Evolutionary conservation across 2,329 filamentous ascomycete genomes (phyloP).

Genomic region (Fusarium begoniae): DNA sequence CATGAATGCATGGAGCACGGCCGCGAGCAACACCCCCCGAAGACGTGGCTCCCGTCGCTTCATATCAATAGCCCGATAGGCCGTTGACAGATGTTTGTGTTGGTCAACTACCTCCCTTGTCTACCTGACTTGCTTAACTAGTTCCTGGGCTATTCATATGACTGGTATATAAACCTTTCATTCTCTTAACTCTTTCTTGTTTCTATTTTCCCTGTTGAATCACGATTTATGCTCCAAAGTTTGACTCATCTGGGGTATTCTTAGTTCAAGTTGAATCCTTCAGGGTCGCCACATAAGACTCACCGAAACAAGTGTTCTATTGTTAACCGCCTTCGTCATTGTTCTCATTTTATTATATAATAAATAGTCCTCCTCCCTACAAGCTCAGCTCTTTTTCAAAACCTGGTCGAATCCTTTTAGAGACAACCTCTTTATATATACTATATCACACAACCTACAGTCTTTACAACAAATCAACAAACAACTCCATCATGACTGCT

Average conservation of each 20-base stretch:
- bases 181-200: background rate
- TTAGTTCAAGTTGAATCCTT: background rate
- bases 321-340: conserved; percentile 8
- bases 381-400: background rate
- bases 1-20: conserved; percentile 20
- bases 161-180: conserved; percentile 27
- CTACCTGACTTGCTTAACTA: background rate
- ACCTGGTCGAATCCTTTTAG: background rate
- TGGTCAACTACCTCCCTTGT: background rate
- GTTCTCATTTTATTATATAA: conserved; percentile 9
- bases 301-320: conserved; percentile 10
- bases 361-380: background rate
- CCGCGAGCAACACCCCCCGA: conserved; percentile 9
- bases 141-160: background rate
- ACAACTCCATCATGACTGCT: conserved; percentile 41
- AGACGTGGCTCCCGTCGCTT: conserved; percentile 23
- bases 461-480: background rate
- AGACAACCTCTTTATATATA: background rate
- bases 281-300: conserved; percentile 18
- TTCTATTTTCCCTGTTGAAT: conserved; percentile 5
- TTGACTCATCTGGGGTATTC: conserved; percentile 21
- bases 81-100: background rate
- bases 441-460: background rate
- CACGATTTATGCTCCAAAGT: background rate
- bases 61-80: conserved; percentile 18